Conservation (phyloP, 805 yeast species). For the Metschnikowia similis region DNA sequence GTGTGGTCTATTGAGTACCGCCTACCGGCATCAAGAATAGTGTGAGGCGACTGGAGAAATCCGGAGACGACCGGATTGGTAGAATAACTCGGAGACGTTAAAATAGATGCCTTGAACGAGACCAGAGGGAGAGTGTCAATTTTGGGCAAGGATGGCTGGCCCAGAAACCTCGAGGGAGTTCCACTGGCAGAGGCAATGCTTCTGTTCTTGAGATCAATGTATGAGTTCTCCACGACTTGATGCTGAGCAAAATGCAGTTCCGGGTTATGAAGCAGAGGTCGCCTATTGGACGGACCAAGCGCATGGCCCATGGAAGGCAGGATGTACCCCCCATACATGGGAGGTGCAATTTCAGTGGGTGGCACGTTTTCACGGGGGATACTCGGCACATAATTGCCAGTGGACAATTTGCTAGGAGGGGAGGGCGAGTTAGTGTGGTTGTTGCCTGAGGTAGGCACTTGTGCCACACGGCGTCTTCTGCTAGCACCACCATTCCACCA, state of each 20-base stretch:
- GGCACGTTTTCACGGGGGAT: not conserved
- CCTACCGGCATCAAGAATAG: not conserved
- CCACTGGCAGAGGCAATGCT: not conserved
- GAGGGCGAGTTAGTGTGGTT: not conserved
- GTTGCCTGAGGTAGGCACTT: conserved; percentile 5
- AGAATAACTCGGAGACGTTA: conserved; percentile 10
- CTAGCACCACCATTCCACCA: conserved; percentile 98
- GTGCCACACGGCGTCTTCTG: conserved; percentile 56
- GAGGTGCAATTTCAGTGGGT: not conserved
- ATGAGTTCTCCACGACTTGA: not conserved
- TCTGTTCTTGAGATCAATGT: conserved; percentile 2
- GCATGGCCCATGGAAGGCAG: not conserved
- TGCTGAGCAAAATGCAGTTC: not conserved
- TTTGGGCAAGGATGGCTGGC: conserved; percentile 12
- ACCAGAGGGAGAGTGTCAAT: conserved; percentile 27
- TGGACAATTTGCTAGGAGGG: not conserved
- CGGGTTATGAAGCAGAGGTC: not conserved
- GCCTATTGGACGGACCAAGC: not conserved
- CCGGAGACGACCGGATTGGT: not conserved
- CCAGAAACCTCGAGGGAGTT: not conserved
- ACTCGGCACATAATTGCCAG: not conserved
- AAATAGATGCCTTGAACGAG: conserved; percentile 41
- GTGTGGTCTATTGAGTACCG: conserved; percentile 7
- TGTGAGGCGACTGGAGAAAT: not conserved
- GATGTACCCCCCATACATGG: not conserved